Base-by-base conservation (phyloP, 345 rosid genomes). In the Conringia planisiliqua region DNA sequence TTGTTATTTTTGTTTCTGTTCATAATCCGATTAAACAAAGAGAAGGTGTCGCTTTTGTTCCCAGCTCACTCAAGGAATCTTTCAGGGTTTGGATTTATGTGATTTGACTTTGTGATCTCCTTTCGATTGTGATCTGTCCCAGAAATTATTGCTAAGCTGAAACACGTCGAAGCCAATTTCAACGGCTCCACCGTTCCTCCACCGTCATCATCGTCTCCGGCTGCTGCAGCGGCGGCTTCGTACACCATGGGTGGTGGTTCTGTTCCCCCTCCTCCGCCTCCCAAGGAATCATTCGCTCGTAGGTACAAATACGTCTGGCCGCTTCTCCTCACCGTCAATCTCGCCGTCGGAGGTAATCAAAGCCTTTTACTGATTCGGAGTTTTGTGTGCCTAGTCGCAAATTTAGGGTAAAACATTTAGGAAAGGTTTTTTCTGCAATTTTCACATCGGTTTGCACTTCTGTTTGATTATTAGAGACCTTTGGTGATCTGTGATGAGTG, bases 301-400 rank as follows among this genome's bases (percentile, higher is more conserved):
- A 90, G 98, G 70, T 90, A 89, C 72, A 89, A 87, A 85, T 93
- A 81, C 81, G 74, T 91, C 32, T 89, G 89, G 94, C 98, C 97
- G 4, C 85, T 93, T 50, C 85, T 93, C 40, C 80, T 89, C 79
- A 79, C 89, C 48, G 93, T 87, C 56, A 93, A 93, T 84, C 81
- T 88, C 48, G 83, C 83, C 54, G 83, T 86, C 68, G 98, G 96
- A 89, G 97, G 98, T 93, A 65, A 55, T 59, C 71, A 22, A 11
- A 4, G 3, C 14, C 17, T 38, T 9, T 60, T 7, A 12, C 51
- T 42, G 16, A n/a, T 66, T 42, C 56, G 0, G 7, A 40, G 3
- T 27, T 27, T 27, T 27, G 30, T 27, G 30, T 27, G 30, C 30
- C 2, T 22, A 22, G 24, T 22, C 24, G 24, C 24, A 22, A 2